Evolutionary conservation across 371 early-diverging fungal genomes (phyloP), one percentile per base, ranked within the genome.

Genomic region (Catenaria anguillulae): DNA sequence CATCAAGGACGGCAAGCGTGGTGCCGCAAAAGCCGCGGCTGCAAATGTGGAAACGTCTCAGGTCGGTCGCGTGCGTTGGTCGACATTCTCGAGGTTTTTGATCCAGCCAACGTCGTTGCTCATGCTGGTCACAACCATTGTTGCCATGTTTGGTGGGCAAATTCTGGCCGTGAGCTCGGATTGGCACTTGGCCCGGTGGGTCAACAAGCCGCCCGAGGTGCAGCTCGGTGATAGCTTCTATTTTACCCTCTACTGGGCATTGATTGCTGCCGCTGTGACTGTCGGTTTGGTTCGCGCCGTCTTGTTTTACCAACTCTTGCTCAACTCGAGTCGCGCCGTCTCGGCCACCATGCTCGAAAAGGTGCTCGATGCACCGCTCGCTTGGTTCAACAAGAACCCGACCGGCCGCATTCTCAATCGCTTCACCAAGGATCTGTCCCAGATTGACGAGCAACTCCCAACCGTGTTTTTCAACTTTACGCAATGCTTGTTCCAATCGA

Each of bases 341-440:
- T 73, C 70, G 35, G n/a, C 33, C 10, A 60, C 63, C 54, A 72
- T 76, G 73, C 42, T 74, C 24, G n/a, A 29, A 2, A 26, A 58
- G 2, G 75, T 77, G 5, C 63, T 76, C 60, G 40, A 65, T 10
- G 55, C 56, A 33, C 73, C 76, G 42, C 75, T 79, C 73, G 24
- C 54, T 6, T 78, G 76, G 62, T 78, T 78, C 63, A 65, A 68
- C 23, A 61, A 60, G 35, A 74, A 71, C 36, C 72, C 75, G 17
- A 66, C 67, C 24, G 78, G 78, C 1, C 60, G 74, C 45, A 31
- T 76, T 33, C 60, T 75, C 65, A 75, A 74, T 62, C 40, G 40
- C 40, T 40, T 40, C 17, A 10, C 40, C 5, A 40, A 70, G 55
- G 76, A 76, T 56, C 31, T 63, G 40, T 43, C 48, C 19, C 31